Base-by-base conservation (phyloP, 805 yeast genomes). In the Yarrowia sp. region DNA sequence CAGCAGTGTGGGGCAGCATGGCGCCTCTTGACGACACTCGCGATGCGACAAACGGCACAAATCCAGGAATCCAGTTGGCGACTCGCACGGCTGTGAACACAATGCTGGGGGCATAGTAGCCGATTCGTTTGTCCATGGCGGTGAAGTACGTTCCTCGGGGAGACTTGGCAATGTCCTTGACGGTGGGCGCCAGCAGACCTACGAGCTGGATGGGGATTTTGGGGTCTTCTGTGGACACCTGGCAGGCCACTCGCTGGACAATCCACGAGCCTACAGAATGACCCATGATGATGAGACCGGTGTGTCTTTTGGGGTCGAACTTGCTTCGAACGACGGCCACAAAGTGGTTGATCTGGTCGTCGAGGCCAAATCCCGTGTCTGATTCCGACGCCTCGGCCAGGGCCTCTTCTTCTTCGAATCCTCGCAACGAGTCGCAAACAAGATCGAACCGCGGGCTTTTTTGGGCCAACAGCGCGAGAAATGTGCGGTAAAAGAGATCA, bases 241-340 rank as follows among this genome's bases (percentile, higher is more conserved):
- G 68, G 20, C 76, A 72, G 9, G 24, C 79, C 1, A 86, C 79
- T 55, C 89, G 75, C 74, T 89, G 92, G 2, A 80, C 74, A 47
- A 90, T 79, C 79, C 84, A 90, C 4, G 87, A 81, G 1, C 95
- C 95, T 9, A 89, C 85, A 0, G 94, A 89, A 74, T 90, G 95
- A 19, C 91, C 88, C 71, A 87, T 75, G 20, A 88, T 77, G 65
- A 79, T 77, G 6, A 88, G 36, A 3, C 53, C 50, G 13, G 36
- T 46, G 40, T 61, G 66, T 19, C 33, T 58, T 14, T 40, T 17
- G 38, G 53, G 53, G 15, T 46, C 43, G 46, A 46, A 61, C 20
- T 14, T 46, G 46, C 33, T 36, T 15, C 43, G 34, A 6, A 61
- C 66, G 2, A 61, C 46, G 2, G 50, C 47, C 9, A 47, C 43